A percentile compares a stretch with the other conserved stretches of the same genome.
These are phyloP conservation scores for Chlorella vulgaris DNA, from an alignment of 139 green algal species.

Conservation along the genomic window DNA sequence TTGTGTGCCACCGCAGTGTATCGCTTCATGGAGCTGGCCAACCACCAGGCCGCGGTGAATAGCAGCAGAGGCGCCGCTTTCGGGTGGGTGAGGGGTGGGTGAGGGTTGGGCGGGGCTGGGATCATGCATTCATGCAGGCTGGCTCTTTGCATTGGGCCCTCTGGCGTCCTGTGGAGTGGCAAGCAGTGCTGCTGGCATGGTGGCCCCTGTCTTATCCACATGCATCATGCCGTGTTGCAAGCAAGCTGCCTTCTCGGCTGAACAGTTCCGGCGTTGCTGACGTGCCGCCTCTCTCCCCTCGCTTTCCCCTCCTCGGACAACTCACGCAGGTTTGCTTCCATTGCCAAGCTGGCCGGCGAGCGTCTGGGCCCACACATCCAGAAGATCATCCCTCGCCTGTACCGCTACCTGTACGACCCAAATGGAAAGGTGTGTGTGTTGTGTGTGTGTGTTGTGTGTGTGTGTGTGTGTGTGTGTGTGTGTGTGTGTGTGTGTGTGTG, in stretches of 20 bases:
- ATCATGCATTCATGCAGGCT: not conserved
- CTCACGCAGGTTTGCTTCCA: conserved; percentile 66
- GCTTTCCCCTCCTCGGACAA: not conserved
- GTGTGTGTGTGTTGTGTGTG: too few species aligned
- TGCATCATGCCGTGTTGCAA: too few species aligned
- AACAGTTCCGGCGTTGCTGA: not conserved
- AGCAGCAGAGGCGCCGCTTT: conserved; percentile 81
- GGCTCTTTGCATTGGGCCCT: not conserved
- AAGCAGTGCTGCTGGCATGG: too few species aligned
- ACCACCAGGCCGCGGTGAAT: conserved; percentile 73
- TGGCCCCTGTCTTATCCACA: too few species aligned
- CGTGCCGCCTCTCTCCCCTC: not conserved
- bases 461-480: not conserved
- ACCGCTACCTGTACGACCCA: conserved; percentile 85
- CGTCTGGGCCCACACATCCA: conserved; percentile 68
- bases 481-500: too few species aligned
- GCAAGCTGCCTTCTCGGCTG: too few species aligned
- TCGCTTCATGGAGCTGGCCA: conserved; percentile 89
- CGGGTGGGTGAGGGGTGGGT: conserved; percentile 42
- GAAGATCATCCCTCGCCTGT: conserved; percentile 86
- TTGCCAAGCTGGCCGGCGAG: conserved; percentile 80
- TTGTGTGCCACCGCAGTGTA: conserved; percentile 51
- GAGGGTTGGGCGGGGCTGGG: not conserved
- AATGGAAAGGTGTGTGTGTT: conserved; percentile 72
- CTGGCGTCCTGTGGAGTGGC: too few species aligned